Conservation (phyloP, 1,284 basidiomycete genomes). For the Sporisorium graminicola region DNA sequence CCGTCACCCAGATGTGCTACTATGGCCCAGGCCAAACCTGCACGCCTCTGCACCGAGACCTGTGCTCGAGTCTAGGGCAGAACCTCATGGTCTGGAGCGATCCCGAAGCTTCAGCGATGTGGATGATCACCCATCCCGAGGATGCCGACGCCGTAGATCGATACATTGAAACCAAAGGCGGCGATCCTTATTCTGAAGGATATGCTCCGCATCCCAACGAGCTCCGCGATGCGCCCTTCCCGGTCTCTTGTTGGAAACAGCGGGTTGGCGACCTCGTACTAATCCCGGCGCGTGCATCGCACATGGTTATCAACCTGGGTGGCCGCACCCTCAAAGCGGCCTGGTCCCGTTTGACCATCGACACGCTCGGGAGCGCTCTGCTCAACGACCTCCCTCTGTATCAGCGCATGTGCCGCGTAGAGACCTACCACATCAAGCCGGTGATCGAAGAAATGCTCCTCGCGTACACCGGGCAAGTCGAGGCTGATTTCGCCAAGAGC, state of each 20-base stretch:
- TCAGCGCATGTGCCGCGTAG: constrained; percentile 38
- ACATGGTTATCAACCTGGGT: constrained; percentile 30
- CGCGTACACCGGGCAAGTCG: constrained; percentile 13
- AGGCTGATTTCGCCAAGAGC: background rate
- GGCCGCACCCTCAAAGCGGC: constrained; percentile 33
- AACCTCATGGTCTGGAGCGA: constrained; percentile 43
- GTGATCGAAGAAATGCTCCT: constrained; percentile 33
- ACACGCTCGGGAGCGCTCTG: constrained; percentile 26
- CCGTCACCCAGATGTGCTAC: constrained; percentile 14
- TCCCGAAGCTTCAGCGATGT: constrained; percentile 20
- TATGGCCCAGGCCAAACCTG: constrained; percentile 28
- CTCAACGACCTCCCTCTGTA: constrained; percentile 36
- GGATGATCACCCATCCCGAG: constrained; percentile 27
- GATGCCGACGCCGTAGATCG: constrained; percentile 21
- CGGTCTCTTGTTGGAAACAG: constrained; percentile 27
- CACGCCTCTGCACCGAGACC: constrained; percentile 24
- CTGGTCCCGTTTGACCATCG: constrained; percentile 39
- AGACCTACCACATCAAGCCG: constrained; percentile 22
- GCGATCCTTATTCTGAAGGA: constrained; percentile 12
- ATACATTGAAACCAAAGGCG: constrained; percentile 25
- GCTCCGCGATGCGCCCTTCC: constrained; percentile 25
- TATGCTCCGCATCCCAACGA: constrained; percentile 27
- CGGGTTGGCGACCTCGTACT: constrained; percentile 43
- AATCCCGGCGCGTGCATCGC: constrained; percentile 30
- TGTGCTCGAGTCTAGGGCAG: constrained; percentile 45